These are phyloP conservation scores for Drechslerella coelobrocha DNA, from an alignment of 2,329 filamentous ascomycete genomes.

Conservation along the genomic window DNA sequence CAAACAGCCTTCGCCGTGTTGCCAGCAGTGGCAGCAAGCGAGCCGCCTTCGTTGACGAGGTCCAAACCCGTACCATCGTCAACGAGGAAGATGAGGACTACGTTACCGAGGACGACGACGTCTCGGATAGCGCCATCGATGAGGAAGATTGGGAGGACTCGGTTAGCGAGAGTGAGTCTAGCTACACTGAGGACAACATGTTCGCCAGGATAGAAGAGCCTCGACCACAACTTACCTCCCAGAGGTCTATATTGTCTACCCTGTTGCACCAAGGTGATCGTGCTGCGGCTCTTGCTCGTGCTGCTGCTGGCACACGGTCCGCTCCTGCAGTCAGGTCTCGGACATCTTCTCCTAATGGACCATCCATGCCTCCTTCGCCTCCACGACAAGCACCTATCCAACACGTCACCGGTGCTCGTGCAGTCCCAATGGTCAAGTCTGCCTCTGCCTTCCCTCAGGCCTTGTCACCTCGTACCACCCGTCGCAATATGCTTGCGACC, in stretches of 20 bases:
- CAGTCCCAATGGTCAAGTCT: constrained; percentile 80
- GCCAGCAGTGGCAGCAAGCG: constrained; percentile 69
- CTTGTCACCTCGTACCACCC: constrained; percentile 87
- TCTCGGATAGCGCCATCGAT: constrained; percentile 83
- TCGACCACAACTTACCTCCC: constrained; percentile 79
- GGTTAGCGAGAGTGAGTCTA: constrained; percentile 81
- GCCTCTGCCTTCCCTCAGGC: constrained; percentile 74
- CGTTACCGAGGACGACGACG: constrained; percentile 66
- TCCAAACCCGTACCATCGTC: constrained; percentile 71
- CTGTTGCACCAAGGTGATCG: constrained; percentile 83
- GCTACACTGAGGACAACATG: constrained; percentile 76
- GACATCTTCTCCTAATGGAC: constrained; percentile 73
- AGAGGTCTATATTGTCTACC: constrained; percentile 85
- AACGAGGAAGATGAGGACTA: constrained; percentile 64
- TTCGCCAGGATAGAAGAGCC: constrained; percentile 89
- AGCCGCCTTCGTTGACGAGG: constrained; percentile 79
- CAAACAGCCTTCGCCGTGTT: constrained; percentile 47
- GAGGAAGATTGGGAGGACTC: constrained; percentile 73
- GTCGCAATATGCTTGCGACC: constrained; percentile 92
- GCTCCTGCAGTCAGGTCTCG: constrained; percentile 67
- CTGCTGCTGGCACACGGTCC: constrained; percentile 30
- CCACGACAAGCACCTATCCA: constrained; percentile 68
- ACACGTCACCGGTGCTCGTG: constrained; percentile 70
- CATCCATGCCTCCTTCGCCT: constrained; percentile 68
- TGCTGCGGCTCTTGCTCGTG: constrained; percentile 70